Evolutionary conservation across 1,284 basidiomycete species (phyloP).

Genomic region (Dichomitus squalens): DNA sequence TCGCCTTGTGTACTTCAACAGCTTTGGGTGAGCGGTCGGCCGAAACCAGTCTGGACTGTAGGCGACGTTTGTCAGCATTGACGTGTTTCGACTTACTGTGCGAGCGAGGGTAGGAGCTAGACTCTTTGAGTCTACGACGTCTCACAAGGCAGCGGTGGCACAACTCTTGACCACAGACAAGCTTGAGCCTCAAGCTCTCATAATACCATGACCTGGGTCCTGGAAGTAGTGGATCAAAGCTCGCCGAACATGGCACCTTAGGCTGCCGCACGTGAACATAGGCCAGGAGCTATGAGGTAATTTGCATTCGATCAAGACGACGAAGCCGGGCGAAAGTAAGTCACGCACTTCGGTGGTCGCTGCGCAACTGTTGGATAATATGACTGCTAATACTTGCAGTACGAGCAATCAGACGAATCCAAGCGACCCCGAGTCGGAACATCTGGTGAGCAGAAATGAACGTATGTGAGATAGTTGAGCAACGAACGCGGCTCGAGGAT

Average conservation of each 20-base stretch:
- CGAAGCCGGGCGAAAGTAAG: neutral
- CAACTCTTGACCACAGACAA: neutral
- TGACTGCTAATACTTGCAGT: too few relatives aligned
- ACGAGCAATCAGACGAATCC: too few relatives aligned
- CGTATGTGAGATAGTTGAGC: too few relatives aligned
- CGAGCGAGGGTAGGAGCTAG: too few relatives aligned
- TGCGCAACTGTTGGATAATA: neutral
- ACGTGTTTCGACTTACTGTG: neutral
- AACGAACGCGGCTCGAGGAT: too few relatives aligned
- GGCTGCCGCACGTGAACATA: neutral
- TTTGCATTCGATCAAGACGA: neutral
- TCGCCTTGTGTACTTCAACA: too few relatives aligned
- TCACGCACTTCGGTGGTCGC: neutral
- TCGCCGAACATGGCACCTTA: neutral
- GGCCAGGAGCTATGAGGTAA: neutral
- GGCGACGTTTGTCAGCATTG: neutral
- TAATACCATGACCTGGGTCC: neutral
- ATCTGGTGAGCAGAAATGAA: too few relatives aligned
- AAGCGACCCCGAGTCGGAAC: too few relatives aligned
- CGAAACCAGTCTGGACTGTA: neutral
- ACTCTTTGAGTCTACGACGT: too few relatives aligned
- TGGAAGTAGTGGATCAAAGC: neutral
- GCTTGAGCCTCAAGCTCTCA: neutral
- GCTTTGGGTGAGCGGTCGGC: too few relatives aligned
- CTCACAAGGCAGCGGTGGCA: too few relatives aligned